Conservation (phyloP, 192 early-diverging fungal species). For the Hyaloraphidium curvatum region DNA sequence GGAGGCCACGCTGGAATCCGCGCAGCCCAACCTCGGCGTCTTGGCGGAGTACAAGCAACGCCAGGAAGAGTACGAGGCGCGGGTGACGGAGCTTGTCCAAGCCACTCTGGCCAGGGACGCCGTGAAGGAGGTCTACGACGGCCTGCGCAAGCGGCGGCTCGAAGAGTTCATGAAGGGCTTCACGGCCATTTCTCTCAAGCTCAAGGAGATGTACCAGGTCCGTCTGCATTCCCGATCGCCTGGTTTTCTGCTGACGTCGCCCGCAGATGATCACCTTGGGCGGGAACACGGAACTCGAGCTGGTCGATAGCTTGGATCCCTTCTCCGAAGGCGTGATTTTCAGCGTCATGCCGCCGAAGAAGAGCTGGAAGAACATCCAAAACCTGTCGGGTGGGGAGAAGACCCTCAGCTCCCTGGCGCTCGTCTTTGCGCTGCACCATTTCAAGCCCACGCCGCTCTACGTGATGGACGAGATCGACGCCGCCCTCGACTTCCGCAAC, state of each 20-base stretch:
- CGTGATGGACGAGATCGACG: constrained; percentile 99
- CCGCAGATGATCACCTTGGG: constrained; percentile 85
- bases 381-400: constrained; percentile 99
- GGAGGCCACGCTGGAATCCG: constrained; percentile 28
- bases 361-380: constrained; percentile 98
- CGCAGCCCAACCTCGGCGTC: constrained; percentile 70
- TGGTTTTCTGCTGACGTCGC: neutral
- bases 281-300: constrained; percentile 93
- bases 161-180: constrained; percentile 95
- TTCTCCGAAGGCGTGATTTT: constrained; percentile 98
- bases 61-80: constrained; percentile 46
- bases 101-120: constrained; percentile 51
- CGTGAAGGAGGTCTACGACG: constrained; percentile 53
- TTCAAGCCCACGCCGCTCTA: constrained; percentile 99
- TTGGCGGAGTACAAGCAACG: constrained; percentile 71
- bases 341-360: constrained; percentile 98
- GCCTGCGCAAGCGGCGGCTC: constrained; percentile 51
- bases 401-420: constrained; percentile 91
- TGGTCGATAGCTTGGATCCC: constrained; percentile 88
- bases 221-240: neutral
- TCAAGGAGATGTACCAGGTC: constrained; percentile 99
- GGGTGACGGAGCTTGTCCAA: constrained; percentile 53
- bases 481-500: constrained; percentile 89
- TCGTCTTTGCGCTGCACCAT: constrained; percentile 97
- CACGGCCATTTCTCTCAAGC: constrained; percentile 70